Conservation (phyloP, 176 grass and related monocot species). For the Dactylis glomerata region DNA sequence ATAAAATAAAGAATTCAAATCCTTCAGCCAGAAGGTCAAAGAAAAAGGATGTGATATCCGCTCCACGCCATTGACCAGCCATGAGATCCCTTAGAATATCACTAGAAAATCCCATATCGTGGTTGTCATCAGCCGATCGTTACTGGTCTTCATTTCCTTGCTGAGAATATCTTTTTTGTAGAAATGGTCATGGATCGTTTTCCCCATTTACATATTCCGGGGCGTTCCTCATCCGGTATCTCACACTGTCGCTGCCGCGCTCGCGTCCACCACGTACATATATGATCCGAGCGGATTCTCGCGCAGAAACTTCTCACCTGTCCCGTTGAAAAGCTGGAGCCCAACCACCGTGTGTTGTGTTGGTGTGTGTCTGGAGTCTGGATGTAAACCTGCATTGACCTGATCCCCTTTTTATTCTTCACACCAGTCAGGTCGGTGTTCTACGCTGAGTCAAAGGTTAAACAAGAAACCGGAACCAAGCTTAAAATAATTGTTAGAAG, state of each 20-base stretch:
- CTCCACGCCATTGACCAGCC: slow-evolving; percentile 3
- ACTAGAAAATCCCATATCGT: not conserved
- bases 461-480: not conserved
- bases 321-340: not conserved
- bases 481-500: not conserved
- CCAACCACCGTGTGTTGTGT: not conserved
- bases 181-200: too few species aligned
- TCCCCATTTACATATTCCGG: too few species aligned
- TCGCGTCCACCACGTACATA: not conserved
- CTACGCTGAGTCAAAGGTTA: slow-evolving; percentile 3
- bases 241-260: too few species aligned
- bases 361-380: not conserved
- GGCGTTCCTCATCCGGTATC: too few species aligned
- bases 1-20: too few species aligned
- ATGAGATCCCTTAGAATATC: not conserved
- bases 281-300: too few species aligned
- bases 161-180: not conserved
- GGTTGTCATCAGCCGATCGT: not conserved
- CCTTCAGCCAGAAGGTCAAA: not conserved
- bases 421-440: not conserved
- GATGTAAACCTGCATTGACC: not conserved
- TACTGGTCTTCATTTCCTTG: not conserved
- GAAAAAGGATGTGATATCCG: not conserved
- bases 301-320: not conserved
- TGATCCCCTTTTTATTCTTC: not conserved